Conservation (phyloP, 495 filamentous ascomycete genomes). For the Amorphotheca resinae region DNA sequence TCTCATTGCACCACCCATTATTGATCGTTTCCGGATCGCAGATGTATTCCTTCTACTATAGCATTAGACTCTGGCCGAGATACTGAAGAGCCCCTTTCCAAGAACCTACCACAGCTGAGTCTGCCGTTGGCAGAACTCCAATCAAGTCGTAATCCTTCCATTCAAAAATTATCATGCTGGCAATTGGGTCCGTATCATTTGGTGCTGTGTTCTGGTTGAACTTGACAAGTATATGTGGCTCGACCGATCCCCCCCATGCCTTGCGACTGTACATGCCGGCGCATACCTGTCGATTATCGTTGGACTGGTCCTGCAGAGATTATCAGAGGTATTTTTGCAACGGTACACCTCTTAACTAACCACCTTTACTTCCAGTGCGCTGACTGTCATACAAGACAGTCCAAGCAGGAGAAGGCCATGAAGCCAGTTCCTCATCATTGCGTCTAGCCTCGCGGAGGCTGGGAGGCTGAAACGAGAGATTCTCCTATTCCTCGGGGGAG, state of each 20-base stretch:
- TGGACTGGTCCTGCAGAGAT: slow-evolving; percentile 50
- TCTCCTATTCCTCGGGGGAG: not conserved
- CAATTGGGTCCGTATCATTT: slow-evolving; percentile 53
- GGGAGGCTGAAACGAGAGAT: not conserved
- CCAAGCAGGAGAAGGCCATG: slow-evolving; percentile 36
- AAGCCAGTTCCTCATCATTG: slow-evolving; percentile 42
- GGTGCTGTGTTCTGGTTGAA: slow-evolving; percentile 50
- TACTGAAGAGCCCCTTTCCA: not conserved
- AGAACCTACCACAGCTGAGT: slow-evolving; percentile 23
- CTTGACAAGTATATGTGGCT: slow-evolving; percentile 79
- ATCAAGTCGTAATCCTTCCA: slow-evolving; percentile 76
- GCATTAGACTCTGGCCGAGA: slow-evolving; percentile 5
- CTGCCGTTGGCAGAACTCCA: slow-evolving; percentile 36
- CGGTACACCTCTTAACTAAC: slow-evolving; percentile 30
- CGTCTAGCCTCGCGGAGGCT: slow-evolving; percentile 14
- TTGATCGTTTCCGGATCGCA: slow-evolving; percentile 60
- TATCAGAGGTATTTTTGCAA: slow-evolving; percentile 1
- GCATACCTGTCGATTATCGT: slow-evolving; percentile 74
- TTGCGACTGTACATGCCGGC: slow-evolving; percentile 93
- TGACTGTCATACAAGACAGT: slow-evolving; percentile 42
- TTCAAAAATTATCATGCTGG: slow-evolving; percentile 86
- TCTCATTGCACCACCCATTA: slow-evolving; percentile 54
- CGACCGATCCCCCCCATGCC: slow-evolving; percentile 76
- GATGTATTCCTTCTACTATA: slow-evolving; percentile 50
- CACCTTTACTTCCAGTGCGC: slow-evolving; percentile 45